Evolutionary conservation across 352 stramenopile species (phyloP).

Genomic region (Aphanomyces cochlioides): DNA sequence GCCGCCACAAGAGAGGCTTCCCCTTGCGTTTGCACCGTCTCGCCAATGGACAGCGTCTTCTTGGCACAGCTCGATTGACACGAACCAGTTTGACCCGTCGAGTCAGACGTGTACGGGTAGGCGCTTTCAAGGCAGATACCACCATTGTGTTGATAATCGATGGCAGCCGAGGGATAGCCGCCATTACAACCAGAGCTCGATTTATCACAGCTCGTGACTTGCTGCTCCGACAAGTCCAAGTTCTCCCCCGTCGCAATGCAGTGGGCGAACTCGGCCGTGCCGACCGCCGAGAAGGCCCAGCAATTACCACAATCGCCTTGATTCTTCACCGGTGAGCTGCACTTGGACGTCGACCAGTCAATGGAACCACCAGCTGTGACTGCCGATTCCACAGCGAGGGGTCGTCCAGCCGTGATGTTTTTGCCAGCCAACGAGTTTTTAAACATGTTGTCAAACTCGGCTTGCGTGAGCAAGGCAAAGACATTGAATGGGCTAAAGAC

Average conservation of each 20-base stretch:
- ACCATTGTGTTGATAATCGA: too few species aligned
- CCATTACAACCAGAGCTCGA: slow-evolving; percentile 94
- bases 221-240: slow-evolving; percentile 64
- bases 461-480: slow-evolving; percentile 28
- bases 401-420: background rate
- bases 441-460: slow-evolving; percentile 9
- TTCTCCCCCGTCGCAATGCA: slow-evolving; percentile 91
- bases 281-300: slow-evolving; percentile 97
- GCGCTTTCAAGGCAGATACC: too few species aligned
- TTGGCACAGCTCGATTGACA: slow-evolving; percentile 79
- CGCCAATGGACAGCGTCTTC: slow-evolving; percentile 91
- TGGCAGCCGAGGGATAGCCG: slow-evolving; percentile 94
- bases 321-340: slow-evolving; percentile 87
- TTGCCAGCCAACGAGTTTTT: background rate
- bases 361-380: background rate
- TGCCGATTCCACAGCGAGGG: background rate
- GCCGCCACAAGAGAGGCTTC: slow-evolving; percentile 66
- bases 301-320: slow-evolving; percentile 90
- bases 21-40: slow-evolving; percentile 75
- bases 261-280: slow-evolving; percentile 94
- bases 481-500: slow-evolving; percentile 13
- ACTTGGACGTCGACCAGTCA: slow-evolving; percentile 32
- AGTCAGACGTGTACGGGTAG: too few species aligned
- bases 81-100: slow-evolving; percentile 49
- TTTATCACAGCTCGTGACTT: slow-evolving; percentile 70